Evolutionary conservation across 371 early-diverging fungal species (phyloP), one percentile per base, ranked within the genome.

Genomic region (Rhizopus stolonifer): DNA sequence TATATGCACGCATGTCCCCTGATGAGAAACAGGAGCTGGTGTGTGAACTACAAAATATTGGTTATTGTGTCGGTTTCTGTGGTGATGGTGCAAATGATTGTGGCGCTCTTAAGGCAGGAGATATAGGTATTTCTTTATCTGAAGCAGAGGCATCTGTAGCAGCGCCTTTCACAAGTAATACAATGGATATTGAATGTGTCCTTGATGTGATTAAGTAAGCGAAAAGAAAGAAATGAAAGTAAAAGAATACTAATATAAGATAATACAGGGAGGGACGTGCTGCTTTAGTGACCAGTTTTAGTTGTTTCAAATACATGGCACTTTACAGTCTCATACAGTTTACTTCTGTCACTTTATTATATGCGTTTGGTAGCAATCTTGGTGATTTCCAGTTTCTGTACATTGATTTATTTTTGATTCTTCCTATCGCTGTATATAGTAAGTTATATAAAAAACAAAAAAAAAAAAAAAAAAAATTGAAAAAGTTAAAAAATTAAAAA

Each of bases 51-150:
- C 95, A 97, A 69, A 79, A 74, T 11, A 74, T 96, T 25, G 96
- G 91, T 4, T 94, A 96, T 69, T 91, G 90, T 60, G 90, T 93
- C 7, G 93, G 95, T 0, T 97, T 99, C 58, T 95, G 95, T 73
- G 99, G 99, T n/a, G 99, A 99, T 77, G 99, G 99, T 7, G 99
- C 99, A 26, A 99, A 99, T 64, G 99, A 99, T 72, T 96, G 97
- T 77, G 98, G 97, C 18, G 99, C 99, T 2, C 79, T 99, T 13
- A 92, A 93, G 51, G 93, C 92, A 22, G 99, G 99, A 8, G 98
- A 99, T 72, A 95, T 99, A 24, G 99, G 99, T 1, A 72, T 99
- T 14, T 94, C 98, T 14, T 70, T 99, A 24, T 93, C 95, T 6
- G 94, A 96, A 57, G 97, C 98, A 11, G 99, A 98, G 61, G 95